A percentile compares a stretch with the other conserved stretches of the same genome.
These are phyloP conservation scores for Colletotrichum siamense DNA, from an alignment of 2,329 filamentous ascomycete genomes.

Conservation along the genomic window DNA sequence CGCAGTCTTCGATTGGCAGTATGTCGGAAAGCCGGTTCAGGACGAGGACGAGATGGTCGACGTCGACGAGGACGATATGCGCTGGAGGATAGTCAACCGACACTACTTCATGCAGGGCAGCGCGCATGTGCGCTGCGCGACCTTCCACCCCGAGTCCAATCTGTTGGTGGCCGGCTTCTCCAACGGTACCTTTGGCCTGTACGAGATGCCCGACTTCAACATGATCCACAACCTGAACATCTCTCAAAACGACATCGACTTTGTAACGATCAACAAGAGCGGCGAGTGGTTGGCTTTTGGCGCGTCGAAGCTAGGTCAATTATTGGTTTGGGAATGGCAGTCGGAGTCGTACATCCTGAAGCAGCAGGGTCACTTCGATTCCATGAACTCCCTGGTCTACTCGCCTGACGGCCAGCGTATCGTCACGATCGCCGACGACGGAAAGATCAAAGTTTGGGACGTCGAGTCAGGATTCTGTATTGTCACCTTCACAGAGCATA, in stretches of 20 bases:
- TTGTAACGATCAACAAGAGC: constrained; percentile 89
- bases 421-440: constrained; percentile 93
- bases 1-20: constrained; percentile 95
- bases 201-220: constrained; percentile 95
- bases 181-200: constrained; percentile 90
- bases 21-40: constrained; percentile 64
- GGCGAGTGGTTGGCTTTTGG: constrained; percentile 98
- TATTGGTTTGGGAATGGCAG: constrained; percentile 99
- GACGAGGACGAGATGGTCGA: constrained; percentile 65
- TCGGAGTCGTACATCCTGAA: constrained; percentile 99
- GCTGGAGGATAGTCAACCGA: constrained; percentile 90
- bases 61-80: constrained; percentile 67
- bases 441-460: constrained; percentile 99
- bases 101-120: constrained; percentile 95
- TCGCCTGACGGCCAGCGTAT: constrained; percentile 93
- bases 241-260: constrained; percentile 95
- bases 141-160: constrained; percentile 85
- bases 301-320: constrained; percentile 90
- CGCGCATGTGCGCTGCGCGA: constrained; percentile 86
- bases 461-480: constrained; percentile 96
- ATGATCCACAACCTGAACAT: constrained; percentile 93
- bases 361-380: constrained; percentile 96
- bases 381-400: constrained; percentile 92
- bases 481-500: constrained; percentile 97
- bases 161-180: constrained; percentile 97